phyloP scores from a whole-genome alignment of 768 basidiomycete species.

The Suillus americanus region DNA sequence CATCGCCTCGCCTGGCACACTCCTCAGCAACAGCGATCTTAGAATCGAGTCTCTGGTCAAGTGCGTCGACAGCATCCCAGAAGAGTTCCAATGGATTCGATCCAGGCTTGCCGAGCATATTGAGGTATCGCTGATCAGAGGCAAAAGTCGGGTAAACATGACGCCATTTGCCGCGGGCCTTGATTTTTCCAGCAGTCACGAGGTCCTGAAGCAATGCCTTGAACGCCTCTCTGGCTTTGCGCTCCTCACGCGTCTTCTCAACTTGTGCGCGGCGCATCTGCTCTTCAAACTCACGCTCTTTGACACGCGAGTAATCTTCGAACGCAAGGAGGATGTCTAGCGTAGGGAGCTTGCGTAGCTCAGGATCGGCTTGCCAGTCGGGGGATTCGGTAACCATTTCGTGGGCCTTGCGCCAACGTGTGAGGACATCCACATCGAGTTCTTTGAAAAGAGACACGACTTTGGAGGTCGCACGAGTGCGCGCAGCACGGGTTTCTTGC shows the following conservation, averaged over 20 bases:
- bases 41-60: slow-evolving; percentile 83
- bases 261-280: slow-evolving; percentile 77
- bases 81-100: slow-evolving; percentile 95
- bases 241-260: slow-evolving; percentile 79
- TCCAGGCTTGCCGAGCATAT: slow-evolving; percentile 89
- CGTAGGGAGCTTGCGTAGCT: slow-evolving; percentile 81
- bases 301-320: slow-evolving; percentile 89
- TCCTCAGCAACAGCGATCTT: slow-evolving; percentile 71
- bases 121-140: slow-evolving; percentile 79
- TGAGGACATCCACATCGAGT: slow-evolving; percentile 89
- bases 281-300: slow-evolving; percentile 91
- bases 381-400: slow-evolving; percentile 72
- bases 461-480: slow-evolving; percentile 78
- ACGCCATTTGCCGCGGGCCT: slow-evolving; percentile 89
- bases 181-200: slow-evolving; percentile 64
- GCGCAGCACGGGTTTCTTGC: slow-evolving; percentile 78
- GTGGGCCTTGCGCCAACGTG: slow-evolving; percentile 88
- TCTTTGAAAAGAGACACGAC: slow-evolving; percentile 84
- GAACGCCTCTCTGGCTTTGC: slow-evolving; percentile 92
- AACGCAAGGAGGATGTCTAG: slow-evolving; percentile 92
- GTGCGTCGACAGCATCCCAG: slow-evolving; percentile 87
- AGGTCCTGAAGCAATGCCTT: slow-evolving; percentile 79
- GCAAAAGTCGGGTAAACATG: slow-evolving; percentile 76
- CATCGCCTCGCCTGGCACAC: slow-evolving; percentile 47
- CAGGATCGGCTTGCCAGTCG: slow-evolving; percentile 74